Base-by-base conservation (phyloP, 164 flowering plant genomes). In the Tetrastigma voinierianum region DNA sequence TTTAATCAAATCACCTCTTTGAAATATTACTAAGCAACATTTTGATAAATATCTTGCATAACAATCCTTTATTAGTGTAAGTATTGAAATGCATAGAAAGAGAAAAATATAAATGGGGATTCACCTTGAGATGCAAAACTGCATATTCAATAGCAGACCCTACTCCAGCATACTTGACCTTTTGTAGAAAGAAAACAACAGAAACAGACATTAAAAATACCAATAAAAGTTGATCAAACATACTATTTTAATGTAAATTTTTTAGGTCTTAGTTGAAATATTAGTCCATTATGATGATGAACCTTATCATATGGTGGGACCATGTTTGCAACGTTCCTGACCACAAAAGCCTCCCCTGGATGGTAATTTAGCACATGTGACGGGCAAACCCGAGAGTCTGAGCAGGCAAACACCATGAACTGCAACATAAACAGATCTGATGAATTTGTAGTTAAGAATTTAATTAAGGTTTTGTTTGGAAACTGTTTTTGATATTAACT, bases 391-490 rank as follows among this genome's bases (percentile, higher is more conserved):
- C 87, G 45, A 0, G 87, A 83, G 64, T 83, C 87, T 2, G 84
- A 71, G 76, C 87, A 83, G 0, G 87, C 87, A 64, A 83, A 79
- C 43, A 83, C 83, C 87, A 83, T 81, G 45, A 68, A 83, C 87
- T 83, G 80, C 74, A 46, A 49, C 15, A 11, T n/a, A 60, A 43
- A 44, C 2, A 51, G 32, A 24, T 24, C n/a, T n/a, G 32, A 24
- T 24, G 32, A 24, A 24, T 25, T 2, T 25, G 40, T 25, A 25
- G 40, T 25, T 25, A 25, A n/a, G n/a, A n/a, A n/a, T n/a, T n/a
- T n/a, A n/a, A 25, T 25, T 4, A 25, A 25, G 40, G 40, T 5
- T 2, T 7, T 25, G 40, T 25, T 25, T 25, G 40, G 6, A 25
- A 25, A 25, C 40, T 25, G 40, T 4, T 25, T 25, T 2, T 25